phyloP scores from a whole-genome alignment of 345 rosid genomes.

The Moringa oleifera region DNA sequence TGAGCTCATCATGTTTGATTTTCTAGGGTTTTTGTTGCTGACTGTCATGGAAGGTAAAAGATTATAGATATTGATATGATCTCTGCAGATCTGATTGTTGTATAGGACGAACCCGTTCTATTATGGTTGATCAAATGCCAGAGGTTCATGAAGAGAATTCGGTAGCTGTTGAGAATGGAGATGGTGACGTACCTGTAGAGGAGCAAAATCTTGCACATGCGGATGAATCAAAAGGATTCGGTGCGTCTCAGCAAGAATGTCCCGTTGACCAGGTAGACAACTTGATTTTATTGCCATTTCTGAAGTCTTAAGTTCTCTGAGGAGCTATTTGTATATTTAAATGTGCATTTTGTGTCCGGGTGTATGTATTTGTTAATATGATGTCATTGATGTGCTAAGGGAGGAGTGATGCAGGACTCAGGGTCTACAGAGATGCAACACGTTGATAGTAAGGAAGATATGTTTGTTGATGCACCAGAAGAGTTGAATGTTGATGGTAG shows the following conservation, averaged over 20 bases:
- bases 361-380: background rate
- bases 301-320: background rate
- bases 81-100: slow-evolving; percentile 25
- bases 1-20: background rate
- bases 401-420: slow-evolving; percentile 16
- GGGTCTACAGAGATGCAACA: slow-evolving; percentile 20
- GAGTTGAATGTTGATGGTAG: slow-evolving; percentile 53
- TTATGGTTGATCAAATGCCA: slow-evolving; percentile 37
- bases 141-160: slow-evolving; percentile 31
- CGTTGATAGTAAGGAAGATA: slow-evolving; percentile 71
- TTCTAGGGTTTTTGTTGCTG: slow-evolving; percentile 12
- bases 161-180: slow-evolving; percentile 21
- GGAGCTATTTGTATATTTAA: background rate
- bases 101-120: slow-evolving; percentile 4
- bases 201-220: background rate
- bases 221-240: slow-evolving; percentile 8
- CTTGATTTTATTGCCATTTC: background rate
- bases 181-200: slow-evolving; percentile 12
- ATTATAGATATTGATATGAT: background rate
- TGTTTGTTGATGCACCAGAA: slow-evolving; percentile 85
- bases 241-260: slow-evolving; percentile 2
- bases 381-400: background rate
- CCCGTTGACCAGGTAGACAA: slow-evolving; percentile 18
- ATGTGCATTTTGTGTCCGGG: no score
- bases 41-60: no score